These are phyloP conservation scores for Naegleria gruberi DNA, from an alignment of 208 protist genomes.

Conservation along the genomic window DNA sequence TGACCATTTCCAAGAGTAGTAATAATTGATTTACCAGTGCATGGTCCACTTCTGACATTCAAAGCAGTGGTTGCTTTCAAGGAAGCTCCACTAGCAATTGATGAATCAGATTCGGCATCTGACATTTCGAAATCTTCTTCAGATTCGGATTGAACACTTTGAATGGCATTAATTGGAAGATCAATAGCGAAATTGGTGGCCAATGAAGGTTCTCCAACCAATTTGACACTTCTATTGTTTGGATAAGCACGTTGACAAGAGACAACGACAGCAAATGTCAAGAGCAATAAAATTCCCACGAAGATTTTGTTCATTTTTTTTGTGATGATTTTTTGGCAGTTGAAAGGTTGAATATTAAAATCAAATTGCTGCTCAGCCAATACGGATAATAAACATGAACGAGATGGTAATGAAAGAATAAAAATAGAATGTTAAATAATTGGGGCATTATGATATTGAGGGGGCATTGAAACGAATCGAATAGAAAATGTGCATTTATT, in stretches of 20 bases:
- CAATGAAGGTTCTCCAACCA: not conserved
- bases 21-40: not conserved
- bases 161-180: not conserved
- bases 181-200: not conserved
- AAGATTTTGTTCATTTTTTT: too few relatives aligned
- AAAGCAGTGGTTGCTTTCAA: not conserved
- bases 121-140: not conserved
- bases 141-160: not conserved
- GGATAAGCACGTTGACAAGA: not conserved
- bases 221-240: not conserved
- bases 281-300: too few relatives aligned
- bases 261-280: not conserved
- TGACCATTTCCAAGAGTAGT: not conserved
- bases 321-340: too few relatives aligned
- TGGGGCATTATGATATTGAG: too few relatives aligned
- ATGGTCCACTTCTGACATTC: not conserved
- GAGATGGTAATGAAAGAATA: too few relatives aligned
- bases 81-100: not conserved
- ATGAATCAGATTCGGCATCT: not conserved
- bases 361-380: too few relatives aligned
- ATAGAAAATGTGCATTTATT: too few relatives aligned
- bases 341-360: too few relatives aligned
- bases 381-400: too few relatives aligned
- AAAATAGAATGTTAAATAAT: too few relatives aligned
- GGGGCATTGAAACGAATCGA: too few relatives aligned